Evolutionary conservation across 1,139 yeast genomes (phyloP), one percentile per base, ranked within the genome.

Genomic region (Diutina rugosa): DNA sequence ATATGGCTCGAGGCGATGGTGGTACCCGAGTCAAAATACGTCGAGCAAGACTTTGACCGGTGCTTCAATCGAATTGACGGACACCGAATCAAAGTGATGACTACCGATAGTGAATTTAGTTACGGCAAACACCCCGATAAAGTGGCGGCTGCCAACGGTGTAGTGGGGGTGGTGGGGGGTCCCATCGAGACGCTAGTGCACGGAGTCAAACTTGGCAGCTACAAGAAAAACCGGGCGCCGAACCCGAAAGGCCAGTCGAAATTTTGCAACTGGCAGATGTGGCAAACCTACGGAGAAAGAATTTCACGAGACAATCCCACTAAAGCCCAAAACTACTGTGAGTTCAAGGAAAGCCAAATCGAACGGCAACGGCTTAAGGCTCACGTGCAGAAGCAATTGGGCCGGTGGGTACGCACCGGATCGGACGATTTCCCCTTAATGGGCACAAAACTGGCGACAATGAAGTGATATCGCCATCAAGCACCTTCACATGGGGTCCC

Each of bases 1-100:
- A 65, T 83, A 3, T 83, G 69, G 61, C 66, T 90, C 21, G 70
- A 73, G 38, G 80, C 76, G 61, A 63, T 90, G 55, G 79, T 89
- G 0, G 63, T 88, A 0, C 85, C 85, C 0, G 62, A 65, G 6
- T 62, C 65, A 2, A 71, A 72, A 56, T 63, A 65, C 47, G 60
- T 64, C 18, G 55, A 51, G 0, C 60, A 55, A 0, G 83, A 81
- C 56, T 67, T 85, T n/a, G 60, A 67, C 1, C 69, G 95, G 47
- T 81, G 88, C 60, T 85, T 85, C 60, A 55, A 61, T 4, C 64
- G 65, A 46, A 51, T 57, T 35, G 55, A 51, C 16, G 45, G 49
- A 0, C 69, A 64, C 45, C 61, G 60, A 3, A 30, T 74, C 4
- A 32, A 30, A 6, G 29, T 32, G 18, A 32, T 3, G 9, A 12